phyloP scores from a whole-genome alignment of 164 flowering plant genomes.

The Berberis thunbergii region DNA sequence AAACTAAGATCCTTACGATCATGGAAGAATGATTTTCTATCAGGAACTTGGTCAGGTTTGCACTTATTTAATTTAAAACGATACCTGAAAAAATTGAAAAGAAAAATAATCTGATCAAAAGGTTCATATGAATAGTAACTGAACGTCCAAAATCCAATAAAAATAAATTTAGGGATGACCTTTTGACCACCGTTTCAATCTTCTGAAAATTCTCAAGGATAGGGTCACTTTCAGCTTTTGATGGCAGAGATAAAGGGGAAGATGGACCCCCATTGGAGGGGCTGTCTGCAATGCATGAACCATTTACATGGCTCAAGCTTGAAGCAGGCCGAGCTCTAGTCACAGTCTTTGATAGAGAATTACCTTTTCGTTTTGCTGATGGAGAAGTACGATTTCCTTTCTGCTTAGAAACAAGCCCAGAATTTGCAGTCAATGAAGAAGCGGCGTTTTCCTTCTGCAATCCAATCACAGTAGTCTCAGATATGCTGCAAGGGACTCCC shows the following conservation, averaged over 20 bases:
- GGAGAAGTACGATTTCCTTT: background rate
- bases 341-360: conserved; percentile 2
- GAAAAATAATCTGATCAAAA: background rate
- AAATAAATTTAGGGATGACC: conserved; percentile 9
- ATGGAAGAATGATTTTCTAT: background rate
- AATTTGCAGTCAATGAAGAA: background rate
- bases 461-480: background rate
- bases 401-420: background rate
- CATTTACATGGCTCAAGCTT: background rate
- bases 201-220: conserved; percentile 14
- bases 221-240: conserved; percentile 4
- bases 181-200: conserved; percentile 4
- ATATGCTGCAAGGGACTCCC: background rate
- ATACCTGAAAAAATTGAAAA: conserved; percentile 12
- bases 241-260: background rate
- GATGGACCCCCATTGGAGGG: background rate
- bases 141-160: background rate
- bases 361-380: conserved; percentile 5
- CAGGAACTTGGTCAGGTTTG: conserved; percentile 8
- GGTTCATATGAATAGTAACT: background rate
- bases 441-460: background rate
- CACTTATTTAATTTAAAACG: conserved; percentile 8
- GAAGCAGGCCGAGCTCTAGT: conserved; percentile 1
- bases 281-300: too few species aligned
- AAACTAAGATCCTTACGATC: background rate